Evolutionary conservation across 148 eudicot species (phyloP), one percentile per base, ranked within the genome.

Genomic region (Silene latifolia): DNA sequence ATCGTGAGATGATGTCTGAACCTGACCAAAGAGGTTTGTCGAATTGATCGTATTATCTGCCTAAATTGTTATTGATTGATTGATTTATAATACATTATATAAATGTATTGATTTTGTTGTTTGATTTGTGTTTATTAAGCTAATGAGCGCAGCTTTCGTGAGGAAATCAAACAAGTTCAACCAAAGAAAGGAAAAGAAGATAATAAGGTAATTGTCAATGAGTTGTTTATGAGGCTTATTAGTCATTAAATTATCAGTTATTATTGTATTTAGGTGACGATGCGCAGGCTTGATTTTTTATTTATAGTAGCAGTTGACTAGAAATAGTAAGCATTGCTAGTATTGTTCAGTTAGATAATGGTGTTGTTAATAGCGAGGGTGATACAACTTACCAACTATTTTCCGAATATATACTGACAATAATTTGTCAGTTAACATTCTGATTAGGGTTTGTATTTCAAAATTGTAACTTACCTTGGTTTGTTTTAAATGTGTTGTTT

Each of bases 1-100:
- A 71, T 46, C 73, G 76, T 60, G 69, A 73, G 42, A 23, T 47
- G 74, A 21, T 48, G 69, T 51, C 68, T 77, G 70, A 76, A 73
- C 72, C 70, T 57, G 85, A 77, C 75, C 74, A 76, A 68, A 83
- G 75, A 71, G 97, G 98, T 91, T 68, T 76, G 87, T 88, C 29
- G 60, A 42, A 17, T 69, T 78, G 63, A 60, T 23, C 46, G 14
- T 53, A 1, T 27, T 80, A 69, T 53, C 23, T 71, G n/a, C 4
- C 64, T 42, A 19, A 14, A 5, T 47, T 47, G 2, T 48, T 44
- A 47, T 20, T 21, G 51, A 7, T 69, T 56, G 58, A 19, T 4
- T 65, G 57, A 78, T 80, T 44, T 12, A 35, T 35, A 27, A 27
- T 27, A 27, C 29, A 27, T 35, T 35, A 35, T 35, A 35, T 35